phyloP scores from a whole-genome alignment of 768 basidiomycete genomes.

The Suillus hirtellus region DNA sequence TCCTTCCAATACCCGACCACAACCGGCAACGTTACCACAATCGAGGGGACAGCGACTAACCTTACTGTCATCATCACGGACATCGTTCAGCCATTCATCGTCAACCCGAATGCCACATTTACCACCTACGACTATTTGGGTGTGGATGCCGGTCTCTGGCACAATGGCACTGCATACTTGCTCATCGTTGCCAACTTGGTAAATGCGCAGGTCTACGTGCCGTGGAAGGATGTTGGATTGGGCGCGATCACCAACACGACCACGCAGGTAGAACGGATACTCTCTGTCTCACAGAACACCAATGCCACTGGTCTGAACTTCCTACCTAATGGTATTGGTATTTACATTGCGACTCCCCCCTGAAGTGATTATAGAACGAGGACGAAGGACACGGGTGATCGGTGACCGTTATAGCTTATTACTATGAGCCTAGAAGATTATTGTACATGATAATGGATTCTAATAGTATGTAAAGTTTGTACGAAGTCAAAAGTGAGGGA shows the following conservation, averaged over 20 bases:
- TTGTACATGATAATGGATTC: neutral
- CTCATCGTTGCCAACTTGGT: conserved; percentile 22
- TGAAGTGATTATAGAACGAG: neutral
- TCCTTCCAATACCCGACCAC: conserved; percentile 31
- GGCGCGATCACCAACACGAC: conserved; percentile 16
- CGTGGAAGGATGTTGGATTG: conserved; percentile 24
- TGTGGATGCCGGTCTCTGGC: conserved; percentile 27
- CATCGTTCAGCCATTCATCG: conserved; percentile 25
- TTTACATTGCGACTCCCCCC: conserved; percentile 20
- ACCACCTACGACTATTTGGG: conserved; percentile 16
- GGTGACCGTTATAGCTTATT: neutral
- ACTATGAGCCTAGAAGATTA: neutral
- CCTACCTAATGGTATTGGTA: conserved; percentile 20
- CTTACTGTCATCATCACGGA: conserved; percentile 11
- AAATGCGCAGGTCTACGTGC: conserved; percentile 6
- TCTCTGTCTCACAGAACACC: conserved; percentile 16
- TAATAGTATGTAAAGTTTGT: neutral
- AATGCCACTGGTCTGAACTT: conserved; percentile 25
- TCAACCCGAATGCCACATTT: conserved; percentile 12
- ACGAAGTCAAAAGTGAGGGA: neutral
- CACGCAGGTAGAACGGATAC: conserved; percentile 20
- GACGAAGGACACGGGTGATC: too few species aligned
- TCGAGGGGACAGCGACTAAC: conserved; percentile 21
- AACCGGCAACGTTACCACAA: conserved; percentile 22
- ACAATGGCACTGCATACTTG: conserved; percentile 24